Conservation (phyloP, 1,284 basidiomycete species). For the Naganishia sp. region DNA sequence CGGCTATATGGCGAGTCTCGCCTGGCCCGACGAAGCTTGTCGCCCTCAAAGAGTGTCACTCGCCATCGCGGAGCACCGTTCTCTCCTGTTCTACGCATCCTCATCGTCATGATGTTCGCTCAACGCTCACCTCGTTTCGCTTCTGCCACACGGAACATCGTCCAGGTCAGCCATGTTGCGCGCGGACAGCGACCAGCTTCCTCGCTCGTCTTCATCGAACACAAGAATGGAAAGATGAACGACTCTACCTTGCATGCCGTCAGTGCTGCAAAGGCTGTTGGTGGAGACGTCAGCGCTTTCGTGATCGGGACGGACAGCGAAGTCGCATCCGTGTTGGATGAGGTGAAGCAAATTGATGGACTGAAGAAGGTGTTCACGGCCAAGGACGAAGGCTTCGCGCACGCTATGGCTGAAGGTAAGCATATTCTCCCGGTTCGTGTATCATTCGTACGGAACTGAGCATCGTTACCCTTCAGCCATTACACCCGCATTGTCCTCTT, state of each 20-base stretch:
- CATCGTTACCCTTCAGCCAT: slow-evolving; percentile 51
- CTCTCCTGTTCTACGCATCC: not conserved
- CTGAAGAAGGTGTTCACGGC: slow-evolving; percentile 56
- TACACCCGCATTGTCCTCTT: slow-evolving; percentile 58
- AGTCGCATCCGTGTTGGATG: slow-evolving; percentile 68
- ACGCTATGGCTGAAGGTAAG: slow-evolving; percentile 56
- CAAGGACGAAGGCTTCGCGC: slow-evolving; percentile 51
- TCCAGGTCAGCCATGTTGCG: slow-evolving; percentile 7
- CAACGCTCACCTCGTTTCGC: slow-evolving; percentile 12
- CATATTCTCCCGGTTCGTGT: slow-evolving; percentile 49
- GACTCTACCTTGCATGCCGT: slow-evolving; percentile 84
- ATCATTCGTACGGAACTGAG: not conserved
- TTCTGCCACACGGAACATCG: slow-evolving; percentile 1
- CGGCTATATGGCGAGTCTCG: too few relatives aligned
- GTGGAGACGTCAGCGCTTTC: slow-evolving; percentile 67
- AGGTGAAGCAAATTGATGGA: slow-evolving; percentile 67
- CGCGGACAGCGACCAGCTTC: slow-evolving; percentile 41
- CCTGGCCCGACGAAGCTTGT: too few relatives aligned
- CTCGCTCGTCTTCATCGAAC: slow-evolving; percentile 83
- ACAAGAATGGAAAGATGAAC: slow-evolving; percentile 78
- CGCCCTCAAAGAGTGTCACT: not conserved
- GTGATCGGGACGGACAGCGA: slow-evolving; percentile 74
- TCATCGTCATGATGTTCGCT: not conserved
- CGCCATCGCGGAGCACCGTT: slow-evolving; percentile 7
- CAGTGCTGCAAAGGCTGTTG: slow-evolving; percentile 81